These are phyloP conservation scores for Ceratocystis alfenasii DNA, from an alignment of 2,329 filamentous ascomycete genomes.

Conservation along the genomic window DNA sequence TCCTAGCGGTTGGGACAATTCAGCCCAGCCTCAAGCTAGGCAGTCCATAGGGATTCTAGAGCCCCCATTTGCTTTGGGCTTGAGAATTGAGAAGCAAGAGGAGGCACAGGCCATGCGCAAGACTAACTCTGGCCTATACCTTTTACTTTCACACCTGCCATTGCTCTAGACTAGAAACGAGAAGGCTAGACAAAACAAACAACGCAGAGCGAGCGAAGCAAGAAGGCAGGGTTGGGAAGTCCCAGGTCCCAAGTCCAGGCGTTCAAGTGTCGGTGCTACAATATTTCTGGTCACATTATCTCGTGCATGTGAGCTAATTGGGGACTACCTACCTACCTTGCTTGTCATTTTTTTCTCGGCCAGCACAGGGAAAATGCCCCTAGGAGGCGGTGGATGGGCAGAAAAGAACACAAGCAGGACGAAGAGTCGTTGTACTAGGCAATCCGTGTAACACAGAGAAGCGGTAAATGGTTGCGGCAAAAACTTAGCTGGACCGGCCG, in stretches of 20 bases:
- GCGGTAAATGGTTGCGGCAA: background rate
- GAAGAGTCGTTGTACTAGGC: background rate
- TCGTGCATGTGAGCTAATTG: background rate
- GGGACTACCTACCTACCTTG: background rate
- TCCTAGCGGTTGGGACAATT: background rate
- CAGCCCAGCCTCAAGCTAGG: background rate
- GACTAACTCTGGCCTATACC: background rate
- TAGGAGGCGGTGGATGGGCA: background rate
- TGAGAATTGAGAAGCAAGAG: background rate
- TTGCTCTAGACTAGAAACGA: background rate
- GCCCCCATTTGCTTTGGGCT: background rate
- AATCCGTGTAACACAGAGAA: slow-evolving; percentile 6
- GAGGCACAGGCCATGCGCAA: background rate
- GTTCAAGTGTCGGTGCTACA: background rate
- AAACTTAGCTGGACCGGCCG: background rate
- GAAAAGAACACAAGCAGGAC: background rate
- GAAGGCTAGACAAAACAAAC: background rate
- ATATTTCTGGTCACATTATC: background rate
- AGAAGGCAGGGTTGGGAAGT: background rate
- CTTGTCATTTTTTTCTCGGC: background rate
- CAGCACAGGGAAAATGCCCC: background rate
- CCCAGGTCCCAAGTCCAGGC: background rate
- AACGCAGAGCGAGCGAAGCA: background rate
- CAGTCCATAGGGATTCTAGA: background rate
- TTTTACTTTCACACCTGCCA: too few species aligned